These are phyloP conservation scores for Myxozyma monticola DNA, from an alignment of 805 yeast genomes.

Conservation along the genomic window DNA sequence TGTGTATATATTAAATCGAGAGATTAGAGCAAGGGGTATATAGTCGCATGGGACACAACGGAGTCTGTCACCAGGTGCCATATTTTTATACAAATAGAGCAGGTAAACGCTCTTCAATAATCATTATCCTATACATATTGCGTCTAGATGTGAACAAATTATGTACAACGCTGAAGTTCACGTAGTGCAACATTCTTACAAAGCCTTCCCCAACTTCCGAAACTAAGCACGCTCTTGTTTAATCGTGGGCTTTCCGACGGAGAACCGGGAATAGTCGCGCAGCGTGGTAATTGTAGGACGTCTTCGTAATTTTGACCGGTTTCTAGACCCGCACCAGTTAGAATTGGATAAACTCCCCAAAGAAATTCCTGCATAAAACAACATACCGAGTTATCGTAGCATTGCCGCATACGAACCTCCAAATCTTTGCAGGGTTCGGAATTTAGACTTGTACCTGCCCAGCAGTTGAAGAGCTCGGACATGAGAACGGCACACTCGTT, in stretches of 20 bases:
- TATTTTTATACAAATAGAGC: too few species aligned
- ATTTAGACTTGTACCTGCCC: constrained; percentile 30
- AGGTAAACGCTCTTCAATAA: too few species aligned
- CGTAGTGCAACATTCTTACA: too few species aligned
- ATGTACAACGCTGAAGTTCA: too few species aligned
- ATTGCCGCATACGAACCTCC: constrained; percentile 14
- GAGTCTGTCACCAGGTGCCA: too few species aligned
- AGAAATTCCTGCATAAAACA: too few species aligned
- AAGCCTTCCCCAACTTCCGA: too few species aligned
- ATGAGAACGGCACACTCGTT: constrained; percentile 23
- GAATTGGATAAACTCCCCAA: neutral
- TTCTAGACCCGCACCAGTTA: neutral
- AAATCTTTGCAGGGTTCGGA: constrained; percentile 20
- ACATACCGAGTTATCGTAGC: constrained; percentile 16
- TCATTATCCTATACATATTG: too few species aligned
- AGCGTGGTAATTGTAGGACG: constrained; percentile 32
- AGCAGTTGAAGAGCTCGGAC: constrained; percentile 27
- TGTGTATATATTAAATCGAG: too few species aligned
- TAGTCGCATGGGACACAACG: too few species aligned
- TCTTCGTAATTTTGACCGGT: neutral
- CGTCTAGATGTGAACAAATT: too few species aligned
- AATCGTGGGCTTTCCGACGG: constrained; percentile 18
- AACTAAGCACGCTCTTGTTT: neutral
- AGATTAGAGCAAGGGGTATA: too few species aligned
- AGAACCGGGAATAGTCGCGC: constrained; percentile 24